These are phyloP conservation scores for Urtica urens DNA, from an alignment of 306 rosid species.

Conservation along the genomic window DNA sequence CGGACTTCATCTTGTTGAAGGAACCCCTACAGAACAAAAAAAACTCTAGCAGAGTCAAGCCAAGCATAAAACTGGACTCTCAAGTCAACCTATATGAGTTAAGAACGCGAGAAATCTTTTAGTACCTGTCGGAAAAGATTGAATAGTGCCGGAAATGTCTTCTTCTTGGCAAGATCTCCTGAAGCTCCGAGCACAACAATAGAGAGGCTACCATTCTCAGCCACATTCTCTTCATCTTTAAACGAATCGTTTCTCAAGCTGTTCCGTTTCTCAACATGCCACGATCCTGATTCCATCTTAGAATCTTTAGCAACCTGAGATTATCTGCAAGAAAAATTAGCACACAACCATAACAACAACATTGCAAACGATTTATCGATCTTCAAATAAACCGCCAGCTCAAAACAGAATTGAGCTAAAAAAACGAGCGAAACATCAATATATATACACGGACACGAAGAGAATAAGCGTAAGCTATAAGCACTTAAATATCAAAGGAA, in stretches of 20 bases:
- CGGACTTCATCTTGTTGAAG: conserved; percentile 58
- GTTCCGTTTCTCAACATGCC: conserved; percentile 47
- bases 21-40: conserved; percentile 53
- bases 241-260: conserved; percentile 25
- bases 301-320: conserved; percentile 7
- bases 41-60: not conserved
- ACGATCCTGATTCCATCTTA: conserved; percentile 50
- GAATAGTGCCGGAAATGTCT: conserved; percentile 94
- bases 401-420: not conserved
- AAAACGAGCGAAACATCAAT: not conserved
- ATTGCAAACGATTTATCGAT: too few species aligned
- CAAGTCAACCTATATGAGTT: not conserved
- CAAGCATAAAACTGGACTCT: conserved; percentile 1
- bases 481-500: not conserved
- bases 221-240: conserved; percentile 32
- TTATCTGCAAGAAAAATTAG: not conserved
- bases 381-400: not conserved
- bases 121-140: conserved; percentile 70
- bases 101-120: not conserved
- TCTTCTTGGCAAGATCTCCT: conserved; percentile 98
- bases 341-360: too few species aligned
- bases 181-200: conserved; percentile 93
- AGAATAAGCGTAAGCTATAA: not conserved
- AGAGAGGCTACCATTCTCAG: conserved; percentile 63
- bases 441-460: not conserved